Evolutionary conservation across 2,329 filamentous ascomycete species (phyloP).

Genomic region (Fusarium piperis): DNA sequence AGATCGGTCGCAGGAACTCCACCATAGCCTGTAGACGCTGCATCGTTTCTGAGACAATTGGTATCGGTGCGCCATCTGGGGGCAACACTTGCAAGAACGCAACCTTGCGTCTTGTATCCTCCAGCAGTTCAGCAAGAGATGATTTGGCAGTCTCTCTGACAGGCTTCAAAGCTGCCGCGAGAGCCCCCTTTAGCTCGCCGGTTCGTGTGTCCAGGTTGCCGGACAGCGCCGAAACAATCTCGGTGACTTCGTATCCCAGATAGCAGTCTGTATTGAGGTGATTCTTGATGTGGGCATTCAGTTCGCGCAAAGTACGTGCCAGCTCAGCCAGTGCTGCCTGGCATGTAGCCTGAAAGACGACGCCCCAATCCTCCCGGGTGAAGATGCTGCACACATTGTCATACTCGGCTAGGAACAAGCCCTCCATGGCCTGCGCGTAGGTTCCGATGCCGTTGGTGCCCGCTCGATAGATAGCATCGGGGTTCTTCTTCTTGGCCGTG

Average conservation of each 20-base stretch:
- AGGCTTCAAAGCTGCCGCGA: conserved; percentile 87
- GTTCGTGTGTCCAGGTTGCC: conserved; percentile 83
- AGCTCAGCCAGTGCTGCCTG: conserved; percentile 83
- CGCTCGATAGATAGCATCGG: conserved; percentile 84
- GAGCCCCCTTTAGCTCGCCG: conserved; percentile 83
- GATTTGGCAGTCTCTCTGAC: conserved; percentile 91
- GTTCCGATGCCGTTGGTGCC: conserved; percentile 92
- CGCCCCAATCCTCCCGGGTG: conserved; percentile 82
- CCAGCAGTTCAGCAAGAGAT: conserved; percentile 83
- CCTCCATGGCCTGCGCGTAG: conserved; percentile 88
- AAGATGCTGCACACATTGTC: conserved; percentile 92
- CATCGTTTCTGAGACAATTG: conserved; percentile 86
- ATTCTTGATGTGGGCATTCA: conserved; percentile 88
- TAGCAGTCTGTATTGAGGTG: conserved; percentile 93
- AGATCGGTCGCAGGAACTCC: conserved; percentile 84
- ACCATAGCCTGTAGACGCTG: conserved; percentile 87
- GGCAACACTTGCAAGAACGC: conserved; percentile 74
- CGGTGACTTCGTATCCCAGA: conserved; percentile 93
- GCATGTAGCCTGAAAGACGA: conserved; percentile 82
- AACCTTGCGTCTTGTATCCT: conserved; percentile 80
- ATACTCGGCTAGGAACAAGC: conserved; percentile 87
- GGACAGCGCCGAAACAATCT: conserved; percentile 84
- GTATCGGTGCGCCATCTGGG: conserved; percentile 79
- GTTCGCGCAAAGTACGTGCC: conserved; percentile 83
- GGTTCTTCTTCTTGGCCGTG: conserved; percentile 81